Evolutionary conservation across 2,329 filamentous ascomycete species (phyloP).

Genomic region (Sclerotinia glacialis): DNA sequence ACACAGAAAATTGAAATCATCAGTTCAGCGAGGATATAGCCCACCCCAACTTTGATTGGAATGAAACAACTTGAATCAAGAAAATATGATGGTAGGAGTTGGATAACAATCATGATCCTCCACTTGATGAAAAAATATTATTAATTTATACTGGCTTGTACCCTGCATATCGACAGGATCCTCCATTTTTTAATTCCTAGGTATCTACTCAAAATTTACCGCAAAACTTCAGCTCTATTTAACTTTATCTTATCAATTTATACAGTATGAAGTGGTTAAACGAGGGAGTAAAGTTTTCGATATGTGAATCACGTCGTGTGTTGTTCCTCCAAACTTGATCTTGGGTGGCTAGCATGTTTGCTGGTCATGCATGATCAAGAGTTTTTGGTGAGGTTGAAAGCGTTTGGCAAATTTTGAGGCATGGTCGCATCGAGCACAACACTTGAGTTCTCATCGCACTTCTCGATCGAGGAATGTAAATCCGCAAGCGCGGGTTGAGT

Average conservation of each 20-base stretch:
- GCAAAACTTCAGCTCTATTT: background rate
- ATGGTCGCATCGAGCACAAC: constrained; percentile 1
- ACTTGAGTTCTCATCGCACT: background rate
- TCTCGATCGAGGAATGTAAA: background rate
- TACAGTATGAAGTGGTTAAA: background rate
- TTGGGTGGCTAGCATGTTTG: background rate
- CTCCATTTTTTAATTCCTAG: background rate
- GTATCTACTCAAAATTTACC: background rate
- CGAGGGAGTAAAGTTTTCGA: background rate
- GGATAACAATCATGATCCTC: background rate
- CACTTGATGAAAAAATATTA: background rate
- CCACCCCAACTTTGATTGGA: too few species aligned
- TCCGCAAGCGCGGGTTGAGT: background rate
- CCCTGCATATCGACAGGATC: background rate
- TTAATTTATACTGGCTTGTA: background rate
- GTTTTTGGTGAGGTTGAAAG: background rate
- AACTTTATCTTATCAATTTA: background rate
- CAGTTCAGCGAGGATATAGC: background rate
- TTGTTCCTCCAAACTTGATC: background rate
- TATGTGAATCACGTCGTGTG: background rate
- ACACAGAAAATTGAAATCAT: background rate
- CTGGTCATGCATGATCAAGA: background rate
- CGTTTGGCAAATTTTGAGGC: constrained; percentile 16
- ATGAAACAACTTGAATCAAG: background rate
- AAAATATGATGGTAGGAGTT: too few species aligned